Percentiles rank a stretch among this genome's conserved stretches.
phyloP scores from a whole-genome alignment of 2,329 filamentous ascomycete genomes.

The Exserohilum turcica region DNA sequence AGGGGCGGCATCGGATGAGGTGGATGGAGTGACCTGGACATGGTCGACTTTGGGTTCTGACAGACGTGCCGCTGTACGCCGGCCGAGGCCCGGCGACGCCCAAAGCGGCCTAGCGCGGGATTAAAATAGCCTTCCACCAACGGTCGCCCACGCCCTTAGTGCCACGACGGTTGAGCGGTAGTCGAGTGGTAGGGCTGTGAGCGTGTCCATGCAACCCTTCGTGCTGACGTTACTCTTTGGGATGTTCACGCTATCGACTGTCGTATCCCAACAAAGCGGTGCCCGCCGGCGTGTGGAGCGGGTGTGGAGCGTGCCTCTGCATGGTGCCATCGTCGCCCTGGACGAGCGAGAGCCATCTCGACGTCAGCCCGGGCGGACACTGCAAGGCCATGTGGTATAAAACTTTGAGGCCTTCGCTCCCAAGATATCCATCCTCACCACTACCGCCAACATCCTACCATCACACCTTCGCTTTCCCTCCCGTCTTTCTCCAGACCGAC shows the following conservation, averaged over 20 bases:
- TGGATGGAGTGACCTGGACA: conserved; percentile 1
- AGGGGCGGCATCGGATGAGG: conserved; percentile 1
- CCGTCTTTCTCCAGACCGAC: conserved; percentile 30
- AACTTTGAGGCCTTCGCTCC: conserved; percentile 21
- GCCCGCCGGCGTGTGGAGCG: background rate
- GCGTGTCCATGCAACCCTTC: conserved; percentile 16
- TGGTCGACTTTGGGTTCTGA: conserved; percentile 3
- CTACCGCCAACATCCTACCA: conserved; percentile 25
- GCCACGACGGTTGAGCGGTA: conserved; percentile 19
- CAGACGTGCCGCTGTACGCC: conserved; percentile 1
- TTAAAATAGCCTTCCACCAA: conserved; percentile 18
- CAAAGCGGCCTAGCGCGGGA: conserved; percentile 5
- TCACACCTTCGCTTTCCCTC: conserved; percentile 37
- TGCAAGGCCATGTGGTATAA: conserved; percentile 31
- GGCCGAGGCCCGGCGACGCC: conserved; percentile 8
- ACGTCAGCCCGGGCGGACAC: conserved; percentile 33
- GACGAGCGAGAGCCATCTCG: conserved; percentile 31
- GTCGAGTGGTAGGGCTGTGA: conserved; percentile 30
- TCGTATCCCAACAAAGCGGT: conserved; percentile 40
- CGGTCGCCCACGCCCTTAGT: conserved; percentile 18
- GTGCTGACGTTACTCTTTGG: conserved; percentile 24
- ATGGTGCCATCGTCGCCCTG: conserved; percentile 34
- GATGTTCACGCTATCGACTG: conserved; percentile 39
- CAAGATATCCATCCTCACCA: conserved; percentile 17
- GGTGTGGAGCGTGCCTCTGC: conserved; percentile 22